Conservation (phyloP, 192 early-diverging fungal genomes). For the Cladochytrium replicatum region DNA sequence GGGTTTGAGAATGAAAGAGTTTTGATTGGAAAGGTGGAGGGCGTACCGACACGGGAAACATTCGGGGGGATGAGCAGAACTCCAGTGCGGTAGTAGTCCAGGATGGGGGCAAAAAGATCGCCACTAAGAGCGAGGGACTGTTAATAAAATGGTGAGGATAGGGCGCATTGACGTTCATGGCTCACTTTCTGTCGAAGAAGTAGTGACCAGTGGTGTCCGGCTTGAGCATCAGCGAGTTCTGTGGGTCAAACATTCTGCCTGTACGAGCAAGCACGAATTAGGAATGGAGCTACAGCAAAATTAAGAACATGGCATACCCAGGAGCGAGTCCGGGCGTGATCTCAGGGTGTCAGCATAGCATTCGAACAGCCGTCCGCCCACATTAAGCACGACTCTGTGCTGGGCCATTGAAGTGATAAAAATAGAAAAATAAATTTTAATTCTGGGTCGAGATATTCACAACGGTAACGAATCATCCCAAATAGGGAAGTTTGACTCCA, state of each 20-base stretch:
- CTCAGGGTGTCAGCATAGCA: neutral
- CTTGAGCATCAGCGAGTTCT: neutral
- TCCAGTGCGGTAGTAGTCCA: neutral
- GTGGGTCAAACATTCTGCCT: neutral
- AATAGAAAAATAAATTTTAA: no score
- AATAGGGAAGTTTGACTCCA: no score
- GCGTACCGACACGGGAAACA: no score
- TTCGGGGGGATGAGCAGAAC: neutral
- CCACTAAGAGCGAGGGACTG: neutral
- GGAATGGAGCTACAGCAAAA: no score
- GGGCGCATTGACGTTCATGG: neutral
- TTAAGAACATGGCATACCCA: no score
- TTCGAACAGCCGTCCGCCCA: neutral
- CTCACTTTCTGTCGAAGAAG: slow-evolving; percentile 1
- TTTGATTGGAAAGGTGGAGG: no score
- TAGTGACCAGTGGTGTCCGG: neutral
- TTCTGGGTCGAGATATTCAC: no score
- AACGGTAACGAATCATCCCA: no score
- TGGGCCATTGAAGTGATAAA: no score
- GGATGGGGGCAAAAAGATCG: neutral
- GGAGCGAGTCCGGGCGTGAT: neutral
- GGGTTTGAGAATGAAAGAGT: no score
- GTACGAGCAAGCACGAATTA: no score
- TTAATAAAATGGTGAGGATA: neutral
- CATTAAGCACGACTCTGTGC: neutral